Evolutionary conservation across 2,329 filamentous ascomycete species (phyloP), one percentile per base, ranked within the genome.

Genomic region (Ambrosiella beaveri): DNA sequence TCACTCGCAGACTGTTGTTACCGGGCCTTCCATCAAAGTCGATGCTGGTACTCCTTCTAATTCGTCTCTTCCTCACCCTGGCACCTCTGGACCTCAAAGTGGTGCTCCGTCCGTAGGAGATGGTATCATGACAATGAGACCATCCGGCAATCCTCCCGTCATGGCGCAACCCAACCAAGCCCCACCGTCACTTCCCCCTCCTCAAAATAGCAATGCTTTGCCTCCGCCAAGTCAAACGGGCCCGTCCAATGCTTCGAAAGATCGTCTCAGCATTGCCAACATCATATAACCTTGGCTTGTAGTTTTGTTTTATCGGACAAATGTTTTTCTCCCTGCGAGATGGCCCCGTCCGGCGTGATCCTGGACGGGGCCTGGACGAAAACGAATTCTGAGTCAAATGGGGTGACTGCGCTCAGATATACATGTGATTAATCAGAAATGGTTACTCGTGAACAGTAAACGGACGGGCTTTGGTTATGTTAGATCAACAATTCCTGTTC

Each of bases 181-280:
- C 19, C 44, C n/a, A 47, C 44, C 7, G 3, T 13, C 44, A n/a
- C 27, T 15, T 4, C 36, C 12, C 12, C 51, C 51, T 12, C 37
- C 50, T 36, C 51, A 54, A 15, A 38, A 39, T 40, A 44, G 4
- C 53, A 55, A 19, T 44, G 15, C 41, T 15, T 15, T 35, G 13
- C 9, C 11, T n/a, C 12, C 53, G 13, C 12, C 17, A 12, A 15
- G 15, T 12, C 7, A 41, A 27, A 19, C 12, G n/a, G 9, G 53
- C n/a, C 53, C 41, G 13, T 35, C 56, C 7, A 41, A 61, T 49
- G 63, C 65, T 44, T 63, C 64, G 37, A 65, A 67, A 38, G 67
- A 70, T 56, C 66, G 69, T n/a, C 61, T 73, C 56, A 73, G 71
- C 62, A 73, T 73, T 62, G 71, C 71, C 9, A 73, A 74, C 53